These are phyloP conservation scores for Graphiopsis chlorocephala DNA, from an alignment of 2,329 filamentous ascomycete species.

Conservation along the genomic window DNA sequence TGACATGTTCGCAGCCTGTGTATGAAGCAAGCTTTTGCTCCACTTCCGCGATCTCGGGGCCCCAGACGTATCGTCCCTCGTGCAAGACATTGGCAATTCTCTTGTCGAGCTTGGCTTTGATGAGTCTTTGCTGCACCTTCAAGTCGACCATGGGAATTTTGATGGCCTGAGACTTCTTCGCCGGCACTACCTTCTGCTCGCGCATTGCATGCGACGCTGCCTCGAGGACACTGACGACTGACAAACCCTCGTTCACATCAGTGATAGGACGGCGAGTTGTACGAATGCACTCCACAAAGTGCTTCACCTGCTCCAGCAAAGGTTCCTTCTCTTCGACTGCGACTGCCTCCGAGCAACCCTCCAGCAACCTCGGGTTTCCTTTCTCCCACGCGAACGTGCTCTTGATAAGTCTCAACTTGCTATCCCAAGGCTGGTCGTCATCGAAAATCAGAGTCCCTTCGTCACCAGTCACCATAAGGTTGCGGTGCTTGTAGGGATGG, in stretches of 20 bases:
- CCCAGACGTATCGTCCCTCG: not conserved
- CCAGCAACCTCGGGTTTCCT: not conserved
- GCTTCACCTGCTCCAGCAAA: not conserved
- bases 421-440: not conserved
- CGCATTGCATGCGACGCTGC: not conserved
- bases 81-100: not conserved
- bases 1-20: not conserved
- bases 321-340: not conserved
- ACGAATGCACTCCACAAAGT: not conserved
- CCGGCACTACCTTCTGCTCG: not conserved
- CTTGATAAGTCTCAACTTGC: not conserved
- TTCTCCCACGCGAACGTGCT: not conserved
- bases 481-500: not conserved
- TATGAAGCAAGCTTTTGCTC: not conserved
- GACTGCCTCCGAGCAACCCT: not conserved
- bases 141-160: not conserved
- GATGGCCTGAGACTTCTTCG: not conserved
- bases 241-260: not conserved
- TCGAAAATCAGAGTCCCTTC: not conserved
- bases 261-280: not conserved
- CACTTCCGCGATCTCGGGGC: not conserved
- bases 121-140: not conserved
- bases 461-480: not conserved
- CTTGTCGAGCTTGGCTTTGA: not conserved
- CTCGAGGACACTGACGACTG: not conserved